Evolutionary conservation across 495 filamentous ascomycete genomes (phyloP), one percentile per base, ranked within the genome.

Genomic region (Penicillium canariense): DNA sequence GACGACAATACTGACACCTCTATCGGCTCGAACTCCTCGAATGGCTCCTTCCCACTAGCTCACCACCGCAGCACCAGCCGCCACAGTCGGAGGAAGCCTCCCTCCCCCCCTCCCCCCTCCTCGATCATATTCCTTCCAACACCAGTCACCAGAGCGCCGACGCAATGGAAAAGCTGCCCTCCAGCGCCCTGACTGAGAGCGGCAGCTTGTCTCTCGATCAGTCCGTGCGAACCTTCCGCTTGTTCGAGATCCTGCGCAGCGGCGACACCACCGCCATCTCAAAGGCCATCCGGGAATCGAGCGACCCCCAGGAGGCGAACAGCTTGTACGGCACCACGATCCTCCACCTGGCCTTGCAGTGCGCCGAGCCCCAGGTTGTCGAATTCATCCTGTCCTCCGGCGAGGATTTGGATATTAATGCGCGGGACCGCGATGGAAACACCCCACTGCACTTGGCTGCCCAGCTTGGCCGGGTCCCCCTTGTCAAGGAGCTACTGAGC

Each of bases 281-380:
- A 23, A 91, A 87, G 63, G 91, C 89, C 8, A 88, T 96, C 55
- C 86, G 87, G 51, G 90, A 96, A 61, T 70, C 84, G 23, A 74
- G 81, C 50, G 71, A 77, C 27, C 65, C 72, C 9, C 69, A 75
- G 14, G 73, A 65, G 14, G 66, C 63, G 11, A 66, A 71, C 20
- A 71, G 71, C 4, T 70, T 92, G 15, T 88, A 91, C 36, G 90
- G 92, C 34, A 94, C 91, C 2, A 90, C 89, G 0, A 85, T 96
- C 35, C 78, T 98, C 14, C 95, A 97, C 69, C 76, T 98, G 47
- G 92, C 94, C 23, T 89, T 97, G n/a, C 94, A 97, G 68, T 98
- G 94, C 63, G 95, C 95, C 15, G 92, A 97, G 62, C 81, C 87
- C 23, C 86, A 88, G n/a, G 91, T 98, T 11, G 86, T 98, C n/a